A percentile compares a stretch with the other conserved stretches of the same genome.
phyloP scores from a whole-genome alignment of 148 eudicot species.

The Silene uniflora region DNA sequence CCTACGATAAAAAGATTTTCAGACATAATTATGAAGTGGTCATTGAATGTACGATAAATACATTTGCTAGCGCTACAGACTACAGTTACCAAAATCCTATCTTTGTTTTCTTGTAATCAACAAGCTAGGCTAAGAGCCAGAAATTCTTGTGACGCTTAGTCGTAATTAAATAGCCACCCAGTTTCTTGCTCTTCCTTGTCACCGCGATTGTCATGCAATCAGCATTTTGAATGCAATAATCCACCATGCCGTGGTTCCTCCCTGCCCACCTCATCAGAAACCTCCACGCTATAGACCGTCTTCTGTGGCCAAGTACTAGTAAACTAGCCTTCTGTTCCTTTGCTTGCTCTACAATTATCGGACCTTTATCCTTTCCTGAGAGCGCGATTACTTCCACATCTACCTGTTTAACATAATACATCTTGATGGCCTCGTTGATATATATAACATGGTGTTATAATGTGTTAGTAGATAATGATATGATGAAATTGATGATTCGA shows the following conservation, averaged over 20 bases:
- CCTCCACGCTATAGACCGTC: slow-evolving; percentile 54
- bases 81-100: too few relatives aligned
- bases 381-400: slow-evolving; percentile 48
- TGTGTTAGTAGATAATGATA: neutral
- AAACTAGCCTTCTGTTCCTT: slow-evolving; percentile 43
- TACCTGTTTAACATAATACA: slow-evolving; percentile 38
- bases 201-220: slow-evolving; percentile 79
- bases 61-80: too few relatives aligned
- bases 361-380: slow-evolving; percentile 62
- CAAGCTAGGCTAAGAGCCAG: too few relatives aligned
- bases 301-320: slow-evolving; percentile 64
- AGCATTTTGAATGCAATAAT: slow-evolving; percentile 78
- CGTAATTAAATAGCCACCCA: too few relatives aligned
- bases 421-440: neutral
- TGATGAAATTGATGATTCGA: neutral
- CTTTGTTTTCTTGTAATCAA: too few relatives aligned
- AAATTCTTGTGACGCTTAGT: too few relatives aligned
- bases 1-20: too few relatives aligned
- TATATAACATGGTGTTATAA: too few relatives aligned
- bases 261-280: slow-evolving; percentile 39
- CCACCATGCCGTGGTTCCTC: slow-evolving; percentile 43
- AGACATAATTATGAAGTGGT: too few relatives aligned
- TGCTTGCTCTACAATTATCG: slow-evolving; percentile 59
- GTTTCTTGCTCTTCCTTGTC: too few relatives aligned
- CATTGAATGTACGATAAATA: too few relatives aligned